Conservation (phyloP, 2,329 filamentous ascomycete genomes). For the Pestalotiopsis sp. region DNA sequence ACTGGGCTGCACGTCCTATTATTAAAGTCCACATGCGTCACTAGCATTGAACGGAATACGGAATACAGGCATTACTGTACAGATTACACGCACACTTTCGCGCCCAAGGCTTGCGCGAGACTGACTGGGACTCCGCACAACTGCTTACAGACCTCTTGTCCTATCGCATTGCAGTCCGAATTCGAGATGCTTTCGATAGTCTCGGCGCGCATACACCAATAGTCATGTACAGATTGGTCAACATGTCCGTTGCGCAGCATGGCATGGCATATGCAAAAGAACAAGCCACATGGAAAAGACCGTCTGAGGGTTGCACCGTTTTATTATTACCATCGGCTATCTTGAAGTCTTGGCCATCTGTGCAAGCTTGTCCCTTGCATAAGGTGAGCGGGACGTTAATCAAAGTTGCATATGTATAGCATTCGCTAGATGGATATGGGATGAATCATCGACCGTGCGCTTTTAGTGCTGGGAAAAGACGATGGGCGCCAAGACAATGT, state of each 20-base stretch:
- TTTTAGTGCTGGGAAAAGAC: neutral
- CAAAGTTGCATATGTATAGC: slow-evolving; percentile 2
- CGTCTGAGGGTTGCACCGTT: neutral
- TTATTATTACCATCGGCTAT: neutral
- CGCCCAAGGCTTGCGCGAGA: neutral
- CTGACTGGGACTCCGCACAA: neutral
- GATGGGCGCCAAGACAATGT: no score
- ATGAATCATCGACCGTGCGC: neutral
- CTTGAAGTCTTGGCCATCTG: neutral
- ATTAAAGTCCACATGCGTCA: neutral
- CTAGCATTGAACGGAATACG: neutral
- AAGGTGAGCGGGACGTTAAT: slow-evolving; percentile 1
- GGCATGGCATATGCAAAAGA: neutral
- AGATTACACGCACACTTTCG: neutral
- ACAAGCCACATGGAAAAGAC: neutral
- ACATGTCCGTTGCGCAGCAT: neutral
- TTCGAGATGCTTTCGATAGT: neutral
- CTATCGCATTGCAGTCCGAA: neutral
- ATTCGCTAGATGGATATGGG: neutral
- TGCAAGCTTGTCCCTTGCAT: slow-evolving; percentile 1
- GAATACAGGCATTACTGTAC: neutral
- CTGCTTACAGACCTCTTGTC: neutral
- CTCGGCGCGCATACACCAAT: slow-evolving; percentile 1
- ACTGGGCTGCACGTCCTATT: neutral
- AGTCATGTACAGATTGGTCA: neutral